These are phyloP conservation scores for Suillus bovinus DNA, from an alignment of 768 basidiomycete genomes.

Conservation along the genomic window DNA sequence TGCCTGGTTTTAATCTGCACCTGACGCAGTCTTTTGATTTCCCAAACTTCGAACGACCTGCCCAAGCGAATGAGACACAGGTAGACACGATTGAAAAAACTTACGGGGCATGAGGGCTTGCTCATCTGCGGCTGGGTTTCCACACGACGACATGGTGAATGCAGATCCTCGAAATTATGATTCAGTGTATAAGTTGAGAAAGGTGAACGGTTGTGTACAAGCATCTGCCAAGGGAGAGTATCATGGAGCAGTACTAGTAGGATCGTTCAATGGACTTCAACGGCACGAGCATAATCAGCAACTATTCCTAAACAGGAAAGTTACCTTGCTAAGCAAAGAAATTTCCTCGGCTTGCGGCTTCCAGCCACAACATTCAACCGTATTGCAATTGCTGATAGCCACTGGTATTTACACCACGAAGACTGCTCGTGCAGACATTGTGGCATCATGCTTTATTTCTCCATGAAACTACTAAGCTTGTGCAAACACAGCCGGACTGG, in stretches of 20 bases:
- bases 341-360: too few relatives aligned
- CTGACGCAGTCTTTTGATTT: constrained; percentile 69
- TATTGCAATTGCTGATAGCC: too few relatives aligned
- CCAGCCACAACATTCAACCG: too few relatives aligned
- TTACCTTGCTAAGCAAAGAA: too few relatives aligned
- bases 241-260: neutral
- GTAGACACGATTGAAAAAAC: constrained; percentile 20
- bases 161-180: neutral
- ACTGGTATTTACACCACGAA: too few relatives aligned
- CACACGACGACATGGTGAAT: constrained; percentile 49
- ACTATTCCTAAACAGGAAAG: neutral
- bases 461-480: too few relatives aligned
- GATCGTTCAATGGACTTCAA: neutral
- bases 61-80: constrained; percentile 1
- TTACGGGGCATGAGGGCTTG: constrained; percentile 71
- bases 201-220: neutral
- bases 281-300: neutral
- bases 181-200: neutral
- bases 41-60: constrained; percentile 69
- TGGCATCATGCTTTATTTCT: too few relatives aligned
- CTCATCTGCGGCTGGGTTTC: constrained; percentile 57
- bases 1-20: constrained; percentile 66
- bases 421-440: too few relatives aligned
- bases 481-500: too few relatives aligned
- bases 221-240: neutral